Evolutionary conservation across 768 basidiomycete species (phyloP), one percentile per base, ranked within the genome.

Genomic region (Lactarius indigo): DNA sequence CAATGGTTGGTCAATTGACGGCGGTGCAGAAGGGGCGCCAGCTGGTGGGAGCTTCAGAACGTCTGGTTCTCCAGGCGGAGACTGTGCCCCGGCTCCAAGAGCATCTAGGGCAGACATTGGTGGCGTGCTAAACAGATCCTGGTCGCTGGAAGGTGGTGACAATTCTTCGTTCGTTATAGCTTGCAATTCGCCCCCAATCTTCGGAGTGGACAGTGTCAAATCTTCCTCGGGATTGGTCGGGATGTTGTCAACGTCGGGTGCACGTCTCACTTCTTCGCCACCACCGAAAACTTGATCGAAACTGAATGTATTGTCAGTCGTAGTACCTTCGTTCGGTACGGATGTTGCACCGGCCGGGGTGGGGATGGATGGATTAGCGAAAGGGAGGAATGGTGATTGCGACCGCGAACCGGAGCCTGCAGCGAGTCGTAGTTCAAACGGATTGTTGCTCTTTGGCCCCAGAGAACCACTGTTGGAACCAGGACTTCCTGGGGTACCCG

Each of bases 371-470:
- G 77, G 63, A 65, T 77, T 74, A 33, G 79, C 73, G 70, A 86
- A 83, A 0, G 87, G 79, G 60, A 83, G 74, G 74, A 88, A 88
- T 1, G 88, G 87, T 0, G 88, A 88, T 66, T 84, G 82, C 1
- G 87, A 81, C 39, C 84, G 84, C 37, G 77, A 76, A 3, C 73
- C 71, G 37, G 76, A 68, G 57, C 78, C 81, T 30, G 79, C 69
- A 1, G 81, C 79, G 35, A 95, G 75, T 56, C 89, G 76, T 55
- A 88, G 80, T 66, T 92, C 94, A 73, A 98, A 98, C 4, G 95
- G 96, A 75, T 98, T 98, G 73, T 90, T 96, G 72, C 91, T 94
- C 80, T 91, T 91, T 63, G 77, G 75, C 55, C 77, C 67, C 6
- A 69, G 55, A n/a, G 79, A 77, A 28, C 86, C 82, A 42, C 78